These are phyloP conservation scores for Pichia californica DNA, from an alignment of 805 yeast species.

Conservation along the genomic window DNA sequence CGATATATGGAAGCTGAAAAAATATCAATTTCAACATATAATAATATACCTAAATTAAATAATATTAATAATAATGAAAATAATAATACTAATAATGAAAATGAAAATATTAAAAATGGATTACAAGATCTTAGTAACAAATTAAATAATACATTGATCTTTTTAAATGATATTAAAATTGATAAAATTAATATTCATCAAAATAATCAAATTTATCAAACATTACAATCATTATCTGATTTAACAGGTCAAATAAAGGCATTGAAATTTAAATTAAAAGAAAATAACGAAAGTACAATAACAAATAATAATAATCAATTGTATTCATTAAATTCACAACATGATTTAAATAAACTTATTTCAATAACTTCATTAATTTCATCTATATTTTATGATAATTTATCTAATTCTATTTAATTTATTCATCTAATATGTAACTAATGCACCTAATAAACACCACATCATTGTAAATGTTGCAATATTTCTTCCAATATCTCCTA, in stretches of 20 bases:
- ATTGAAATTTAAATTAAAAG: not conserved
- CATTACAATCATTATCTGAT: conserved; percentile 12
- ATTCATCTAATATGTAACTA: conserved; percentile 23
- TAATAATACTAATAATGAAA: not conserved
- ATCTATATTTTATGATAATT: conserved; percentile 7
- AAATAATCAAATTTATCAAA: not conserved
- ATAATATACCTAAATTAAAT: conserved; percentile 1
- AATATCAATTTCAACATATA: not conserved
- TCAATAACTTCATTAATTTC: conserved; percentile 6
- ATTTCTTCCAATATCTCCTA: conserved; percentile 41
- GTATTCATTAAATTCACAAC: not conserved
- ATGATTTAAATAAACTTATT: conserved; percentile 1
- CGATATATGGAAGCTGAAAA: not conserved
- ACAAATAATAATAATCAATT: not conserved
- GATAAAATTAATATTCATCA: conserved; percentile 5
- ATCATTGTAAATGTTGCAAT: conserved; percentile 48
- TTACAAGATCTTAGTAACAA: conserved; percentile 5
- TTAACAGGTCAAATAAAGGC: conserved; percentile 7
- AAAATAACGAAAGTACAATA: not conserved
- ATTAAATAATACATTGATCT: conserved; percentile 10
- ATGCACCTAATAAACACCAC: conserved; percentile 51
- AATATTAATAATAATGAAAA: not conserved
- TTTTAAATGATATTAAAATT: conserved; percentile 9
- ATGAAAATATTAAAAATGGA: not conserved
- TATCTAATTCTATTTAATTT: not conserved